Evolutionary conservation across 2,329 filamentous ascomycete genomes (phyloP), one percentile per base, ranked within the genome.

Genomic region (Cladosporium oxysporum): DNA sequence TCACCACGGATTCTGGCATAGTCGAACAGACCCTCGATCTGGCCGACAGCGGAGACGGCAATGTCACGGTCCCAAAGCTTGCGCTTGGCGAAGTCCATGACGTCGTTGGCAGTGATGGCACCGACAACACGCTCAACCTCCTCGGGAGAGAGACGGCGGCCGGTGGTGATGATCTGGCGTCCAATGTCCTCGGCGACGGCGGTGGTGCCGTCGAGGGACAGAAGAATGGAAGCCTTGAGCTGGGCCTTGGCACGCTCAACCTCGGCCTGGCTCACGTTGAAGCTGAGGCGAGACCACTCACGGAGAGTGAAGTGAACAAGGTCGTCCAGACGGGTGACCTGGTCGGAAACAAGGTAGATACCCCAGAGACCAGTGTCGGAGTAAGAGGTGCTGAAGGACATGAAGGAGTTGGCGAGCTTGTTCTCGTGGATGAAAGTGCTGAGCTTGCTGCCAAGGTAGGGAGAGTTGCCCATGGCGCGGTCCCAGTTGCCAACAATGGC

Each of bases 401-500:
- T 99, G 87, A 97, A 99, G 88, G 93, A 97, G 86, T 97, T 99
- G 81, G 95, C 95, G 69, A 99, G 88, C 80, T 93, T 90, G 83
- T 98, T 88, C 83, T 96, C 90, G 86, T 96, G 91, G 73, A 99
- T 90, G 76, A 95, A 92, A 71, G 90, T 89, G 85, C 92, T 97
- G 76, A 99, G 92, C 87, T 96, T 97, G 91, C 93, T 97, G 76
- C 96, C 95, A 78, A 97, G 90, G 85, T 97, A 95, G 71, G 93
- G 90, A 67, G 95, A 95, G 82, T 95, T 97, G 78, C 96, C 95
- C 89, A 98, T 94, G 74, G 95, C 91, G 83, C 95, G 95, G 85
- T 99, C 95, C 89, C 96, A 99, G 89, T 99, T 99, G 79, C 95
- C 95, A 73, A 99, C 93, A 75, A 99, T 98, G 76, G 95, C 95